Base-by-base conservation (phyloP, 2,329 filamentous ascomycete genomes). In the Colletotrichum viniferum region DNA sequence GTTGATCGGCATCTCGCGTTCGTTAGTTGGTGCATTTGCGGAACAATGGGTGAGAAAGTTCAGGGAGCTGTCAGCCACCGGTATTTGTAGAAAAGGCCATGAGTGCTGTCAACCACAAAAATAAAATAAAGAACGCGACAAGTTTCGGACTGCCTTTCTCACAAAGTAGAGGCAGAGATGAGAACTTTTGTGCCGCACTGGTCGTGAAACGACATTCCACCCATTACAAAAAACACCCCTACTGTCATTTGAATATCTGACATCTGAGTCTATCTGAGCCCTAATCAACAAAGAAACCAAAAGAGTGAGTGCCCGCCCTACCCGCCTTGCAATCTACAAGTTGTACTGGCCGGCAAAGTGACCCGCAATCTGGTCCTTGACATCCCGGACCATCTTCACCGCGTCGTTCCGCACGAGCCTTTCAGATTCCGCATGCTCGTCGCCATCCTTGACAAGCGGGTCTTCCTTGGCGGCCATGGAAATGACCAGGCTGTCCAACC, bases 231-330 rank as follows among this genome's bases (percentile, higher is more conserved):
- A 28, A 2, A 0, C 16, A 14, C 24, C 12, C 8, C 7, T 43
- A 16, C 24, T 18, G 55, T 26, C 5, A 58, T 28, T 28, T 9
- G 4, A 2, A 58, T 3, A 58, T 26, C 26, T 58, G 14, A 58
- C 1, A 7, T 24, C 16, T 56, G 52, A 16, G 2, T 28, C 1
- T 28, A 9, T 58, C 12, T 16, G n/a, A 18, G 26, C 0, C 1
- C 55, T 9, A 1, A 28, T 7, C 21, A 58, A 26, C 14, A 18
- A 24, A 26, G 21, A 43, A 43, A n/a, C 2, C 3, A n/a, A n/a
- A 10, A n/a, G 38, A 5, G 4, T 12, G 0, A 4, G 2, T n/a
- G 38, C 38, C 38, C 3, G 38, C 0, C 38, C 8, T 18, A 1
- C 36, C 4, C 36, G 16, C 36, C 38, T 43, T 5, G 9, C 18